Evolutionary conservation across 768 basidiomycete species (phyloP).

Genomic region (Gloeophyllum trabeum): DNA sequence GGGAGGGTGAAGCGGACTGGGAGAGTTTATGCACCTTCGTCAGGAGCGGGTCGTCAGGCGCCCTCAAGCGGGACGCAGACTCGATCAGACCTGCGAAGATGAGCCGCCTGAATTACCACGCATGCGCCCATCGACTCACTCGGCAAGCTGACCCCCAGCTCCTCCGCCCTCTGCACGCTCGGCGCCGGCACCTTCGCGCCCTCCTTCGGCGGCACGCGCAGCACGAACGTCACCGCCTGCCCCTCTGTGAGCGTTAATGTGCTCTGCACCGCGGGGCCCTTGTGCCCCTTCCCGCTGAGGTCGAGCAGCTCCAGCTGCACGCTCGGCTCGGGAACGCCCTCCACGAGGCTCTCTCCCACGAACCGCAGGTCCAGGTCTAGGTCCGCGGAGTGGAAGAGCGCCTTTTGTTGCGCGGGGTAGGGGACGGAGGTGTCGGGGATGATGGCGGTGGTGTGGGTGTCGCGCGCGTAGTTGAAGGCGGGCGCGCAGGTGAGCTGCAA

Average conservation of each 20-base stretch:
- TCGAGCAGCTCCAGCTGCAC: constrained; percentile 54
- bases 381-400: constrained; percentile 44
- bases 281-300: constrained; percentile 59
- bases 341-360: constrained; percentile 45
- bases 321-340: constrained; percentile 35
- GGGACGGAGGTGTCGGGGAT: constrained; percentile 35
- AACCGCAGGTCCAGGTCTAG: constrained; percentile 71
- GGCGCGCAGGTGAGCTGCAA: constrained; percentile 86
- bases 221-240: constrained; percentile 81
- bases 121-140: constrained; percentile 16
- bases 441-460: constrained; percentile 54
- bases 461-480: constrained; percentile 90
- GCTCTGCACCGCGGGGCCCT: constrained; percentile 51
- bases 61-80: constrained; percentile 33
- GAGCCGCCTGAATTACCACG: not conserved
- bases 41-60: constrained; percentile 60
- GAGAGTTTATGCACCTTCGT: constrained; percentile 32
- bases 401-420: constrained; percentile 38
- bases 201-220: constrained; percentile 56
- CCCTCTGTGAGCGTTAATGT: constrained; percentile 68
- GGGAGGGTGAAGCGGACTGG: not conserved
- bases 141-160: constrained; percentile 33
- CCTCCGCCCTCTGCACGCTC: constrained; percentile 21
- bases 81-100: constrained; percentile 30
- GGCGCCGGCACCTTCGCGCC: constrained; percentile 4